These are phyloP conservation scores for Coelastrella sp. DNA, from an alignment of 139 green algal genomes.

Conservation along the genomic window DNA sequence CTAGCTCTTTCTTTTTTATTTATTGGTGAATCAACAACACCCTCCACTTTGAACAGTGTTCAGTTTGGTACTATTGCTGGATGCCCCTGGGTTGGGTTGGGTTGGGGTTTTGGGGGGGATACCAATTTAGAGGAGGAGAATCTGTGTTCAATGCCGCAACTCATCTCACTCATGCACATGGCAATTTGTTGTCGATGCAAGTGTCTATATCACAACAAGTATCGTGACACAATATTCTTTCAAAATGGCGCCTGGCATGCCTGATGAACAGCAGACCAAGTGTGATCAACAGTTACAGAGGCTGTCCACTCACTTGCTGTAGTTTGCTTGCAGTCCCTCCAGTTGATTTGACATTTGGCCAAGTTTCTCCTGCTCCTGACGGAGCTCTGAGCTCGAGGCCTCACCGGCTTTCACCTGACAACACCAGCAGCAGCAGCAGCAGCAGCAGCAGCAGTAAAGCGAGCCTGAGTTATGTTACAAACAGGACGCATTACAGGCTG, in stretches of 20 bases:
- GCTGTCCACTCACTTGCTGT: constrained; percentile 18
- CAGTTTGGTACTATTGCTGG: not conserved
- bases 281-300: too few relatives aligned
- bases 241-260: too few relatives aligned
- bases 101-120: too few relatives aligned
- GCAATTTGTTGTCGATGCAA: too few relatives aligned
- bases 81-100: too few relatives aligned
- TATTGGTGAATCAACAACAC: constrained; percentile 27
- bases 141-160: too few relatives aligned
- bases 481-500: too few relatives aligned
- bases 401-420: constrained; percentile 30
- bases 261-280: too few relatives aligned
- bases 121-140: too few relatives aligned
- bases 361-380: constrained; percentile 11
- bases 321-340: constrained; percentile 29
- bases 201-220: too few relatives aligned
- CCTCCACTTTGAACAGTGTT: constrained; percentile 6
- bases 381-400: not conserved
- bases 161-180: too few relatives aligned
- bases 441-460: not conserved
- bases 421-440: constrained; percentile 7
- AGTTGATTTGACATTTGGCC: constrained; percentile 14
- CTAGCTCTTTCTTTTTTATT: constrained; percentile 36
- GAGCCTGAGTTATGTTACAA: not conserved
- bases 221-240: too few relatives aligned